phyloP scores from a whole-genome alignment of 169 alveolate genomes.

The Eimeria falciformis region DNA sequence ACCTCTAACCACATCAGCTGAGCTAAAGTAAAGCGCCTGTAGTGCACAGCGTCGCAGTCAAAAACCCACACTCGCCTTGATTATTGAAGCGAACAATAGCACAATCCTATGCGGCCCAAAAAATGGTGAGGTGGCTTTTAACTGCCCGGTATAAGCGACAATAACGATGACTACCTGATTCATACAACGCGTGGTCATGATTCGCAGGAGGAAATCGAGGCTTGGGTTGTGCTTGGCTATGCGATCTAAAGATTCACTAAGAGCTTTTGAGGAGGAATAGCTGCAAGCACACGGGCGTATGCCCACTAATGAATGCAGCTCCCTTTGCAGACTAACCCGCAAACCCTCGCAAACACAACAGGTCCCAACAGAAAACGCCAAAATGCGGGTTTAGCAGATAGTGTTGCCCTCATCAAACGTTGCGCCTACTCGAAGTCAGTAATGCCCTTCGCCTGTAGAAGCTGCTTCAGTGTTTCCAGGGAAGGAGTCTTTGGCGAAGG shows the following conservation, averaged over 20 bases:
- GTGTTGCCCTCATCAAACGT: background rate
- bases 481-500: conserved; percentile 81
- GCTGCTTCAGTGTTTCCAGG: conserved; percentile 70
- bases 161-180: conserved; percentile 81
- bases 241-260: conserved; percentile 76
- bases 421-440: conserved; percentile 84
- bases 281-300: background rate
- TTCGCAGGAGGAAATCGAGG: conserved; percentile 92
- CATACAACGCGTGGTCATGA: conserved; percentile 95
- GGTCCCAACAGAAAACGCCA: background rate
- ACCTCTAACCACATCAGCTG: conserved; percentile 70
- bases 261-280: conserved; percentile 62
- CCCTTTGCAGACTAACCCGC: background rate
- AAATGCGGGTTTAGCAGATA: background rate
- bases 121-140: no score
- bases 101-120: background rate
- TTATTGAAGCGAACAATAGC: background rate
- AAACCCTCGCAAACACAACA: background rate
- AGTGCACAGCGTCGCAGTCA: background rate
- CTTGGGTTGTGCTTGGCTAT: conserved; percentile 86
- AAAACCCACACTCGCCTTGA: background rate
- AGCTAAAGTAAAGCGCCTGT: conserved; percentile 87
- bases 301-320: no score
- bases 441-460: conserved; percentile 83
- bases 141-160: no score